Evolutionary conservation across 1,284 basidiomycete genomes (phyloP).

Genomic region (Blastosporella zonata): DNA sequence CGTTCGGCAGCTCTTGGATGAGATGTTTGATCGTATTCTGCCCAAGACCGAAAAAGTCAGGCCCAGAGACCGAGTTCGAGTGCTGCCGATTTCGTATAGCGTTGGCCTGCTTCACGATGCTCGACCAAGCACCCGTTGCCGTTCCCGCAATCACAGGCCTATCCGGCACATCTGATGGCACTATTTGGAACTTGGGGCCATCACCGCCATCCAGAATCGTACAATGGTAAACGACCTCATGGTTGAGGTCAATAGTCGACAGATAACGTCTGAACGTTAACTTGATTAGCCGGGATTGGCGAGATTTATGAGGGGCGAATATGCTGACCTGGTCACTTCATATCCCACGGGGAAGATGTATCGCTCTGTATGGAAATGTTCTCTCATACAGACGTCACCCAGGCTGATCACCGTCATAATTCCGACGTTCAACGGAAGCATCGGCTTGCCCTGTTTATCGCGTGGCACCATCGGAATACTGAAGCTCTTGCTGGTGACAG

Average conservation of each 20-base stretch:
- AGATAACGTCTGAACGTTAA: slow-evolving; percentile 56
- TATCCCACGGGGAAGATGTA: slow-evolving; percentile 85
- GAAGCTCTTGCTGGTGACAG: slow-evolving; percentile 68
- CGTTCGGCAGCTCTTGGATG: slow-evolving; percentile 73
- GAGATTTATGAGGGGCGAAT: slow-evolving; percentile 1
- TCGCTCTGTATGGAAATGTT: slow-evolving; percentile 79
- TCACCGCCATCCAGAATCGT: slow-evolving; percentile 80
- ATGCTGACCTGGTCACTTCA: slow-evolving; percentile 66
- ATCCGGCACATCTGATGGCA: slow-evolving; percentile 63
- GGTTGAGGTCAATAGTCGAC: slow-evolving; percentile 63
- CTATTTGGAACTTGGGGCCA: slow-evolving; percentile 78
- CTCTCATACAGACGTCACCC: slow-evolving; percentile 72
- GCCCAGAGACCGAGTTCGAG: slow-evolving; percentile 79
- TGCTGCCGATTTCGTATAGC: slow-evolving; percentile 73
- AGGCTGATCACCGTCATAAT: slow-evolving; percentile 77
- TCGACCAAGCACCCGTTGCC: slow-evolving; percentile 79
- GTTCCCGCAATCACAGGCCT: slow-evolving; percentile 75
- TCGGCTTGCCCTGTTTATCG: slow-evolving; percentile 61
- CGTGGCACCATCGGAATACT: slow-evolving; percentile 74
- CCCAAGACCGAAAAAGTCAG: slow-evolving; percentile 80
- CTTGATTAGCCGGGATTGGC: slow-evolving; percentile 13
- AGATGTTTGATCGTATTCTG: slow-evolving; percentile 84
- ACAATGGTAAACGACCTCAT: slow-evolving; percentile 73
- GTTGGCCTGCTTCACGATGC: slow-evolving; percentile 76
- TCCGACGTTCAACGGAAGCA: slow-evolving; percentile 73